Conservation (phyloP, 2,329 filamentous ascomycete genomes). For the Nemania sp. region DNA sequence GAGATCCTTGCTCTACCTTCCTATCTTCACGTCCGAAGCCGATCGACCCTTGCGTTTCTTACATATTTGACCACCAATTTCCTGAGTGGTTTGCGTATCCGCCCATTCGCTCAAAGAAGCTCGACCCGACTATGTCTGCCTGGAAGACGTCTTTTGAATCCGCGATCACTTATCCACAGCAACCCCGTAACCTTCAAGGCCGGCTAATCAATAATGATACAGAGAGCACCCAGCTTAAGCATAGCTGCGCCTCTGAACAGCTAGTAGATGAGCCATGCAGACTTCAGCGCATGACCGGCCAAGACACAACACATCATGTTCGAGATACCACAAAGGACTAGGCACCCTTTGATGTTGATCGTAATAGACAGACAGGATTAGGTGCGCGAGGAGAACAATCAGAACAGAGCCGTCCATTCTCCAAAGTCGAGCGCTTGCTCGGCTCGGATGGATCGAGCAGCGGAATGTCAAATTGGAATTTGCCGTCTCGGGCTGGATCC, state of each 20-base stretch:
- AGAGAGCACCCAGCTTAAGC: conserved; percentile 17
- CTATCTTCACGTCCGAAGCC: conserved; percentile 1
- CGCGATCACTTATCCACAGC: conserved; percentile 20
- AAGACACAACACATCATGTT: conserved; percentile 20
- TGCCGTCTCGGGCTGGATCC: neutral
- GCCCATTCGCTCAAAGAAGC: conserved; percentile 9
- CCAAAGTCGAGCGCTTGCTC: conserved; percentile 26
- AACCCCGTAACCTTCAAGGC: conserved; percentile 23
- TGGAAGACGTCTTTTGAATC: neutral
- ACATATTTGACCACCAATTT: conserved; percentile 17
- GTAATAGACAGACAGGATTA: conserved; percentile 16
- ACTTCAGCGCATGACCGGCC: conserved; percentile 1
- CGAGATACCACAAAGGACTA: conserved; percentile 26
- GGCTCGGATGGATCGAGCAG: conserved; percentile 27
- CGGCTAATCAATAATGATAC: conserved; percentile 24
- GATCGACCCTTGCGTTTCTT: neutral
- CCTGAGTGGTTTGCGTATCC: conserved; percentile 22
- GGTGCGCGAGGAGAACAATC: neutral
- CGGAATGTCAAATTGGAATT: conserved; percentile 1
- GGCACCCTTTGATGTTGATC: conserved; percentile 22
- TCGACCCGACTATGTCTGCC: conserved; percentile 2
- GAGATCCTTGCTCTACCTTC: conserved; percentile 5
- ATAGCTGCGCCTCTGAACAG: conserved; percentile 7
- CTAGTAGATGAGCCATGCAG: conserved; percentile 8
- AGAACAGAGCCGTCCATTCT: conserved; percentile 6